Evolutionary conservation across 2,329 filamentous ascomycete genomes (phyloP), one percentile per base, ranked within the genome.

Genomic region (Fonsecaea monophora): DNA sequence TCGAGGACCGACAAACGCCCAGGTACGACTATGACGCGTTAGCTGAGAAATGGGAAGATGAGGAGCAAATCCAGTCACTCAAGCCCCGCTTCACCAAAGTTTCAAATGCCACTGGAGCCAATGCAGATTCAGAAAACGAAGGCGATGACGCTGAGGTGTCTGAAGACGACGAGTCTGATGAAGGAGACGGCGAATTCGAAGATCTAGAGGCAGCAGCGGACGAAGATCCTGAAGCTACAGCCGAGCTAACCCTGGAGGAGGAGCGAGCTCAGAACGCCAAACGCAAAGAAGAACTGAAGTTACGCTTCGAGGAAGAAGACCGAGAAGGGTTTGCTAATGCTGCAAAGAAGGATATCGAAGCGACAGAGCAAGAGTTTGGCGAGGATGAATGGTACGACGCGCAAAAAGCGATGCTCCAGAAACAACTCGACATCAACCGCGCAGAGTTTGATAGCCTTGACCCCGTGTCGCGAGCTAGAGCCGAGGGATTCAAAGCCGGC

Each of bases 351-450:
- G 89, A 91, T 34, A 87, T 89, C 59, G 90, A 90, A 10, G 88
- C 86, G 35, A 89, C 85, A 38, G 88, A 94, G 61, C 83, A 87
- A 66, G 90, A 96, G 75, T 98, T 96, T 74, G 95, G 94, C 60
- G 95, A 99, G 79, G 95, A 99, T 76, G 92, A 99, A 64, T 99
- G 96, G 96, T 99, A 99, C 77, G 95, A 98, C 76, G 88, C 91
- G 34, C 95, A 99, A 77, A 99, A 99, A 81, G 92, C 95, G 37
- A 86, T 91, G 77, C 89, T 99, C 66, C 92, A 97, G 80, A 97
- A 97, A 80, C 95, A 99, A 78, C 86, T 95, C 70, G 92, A 96
- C 75, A 97, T 99, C 86, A 99, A 99, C 81, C 92, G 93, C 75
- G 88, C 92, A 66, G 96, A 98, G 76, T 97, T 96, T 71, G 92